These are phyloP conservation scores for Russula olivacea DNA, from an alignment of 768 basidiomycete genomes.

Conservation along the genomic window DNA sequence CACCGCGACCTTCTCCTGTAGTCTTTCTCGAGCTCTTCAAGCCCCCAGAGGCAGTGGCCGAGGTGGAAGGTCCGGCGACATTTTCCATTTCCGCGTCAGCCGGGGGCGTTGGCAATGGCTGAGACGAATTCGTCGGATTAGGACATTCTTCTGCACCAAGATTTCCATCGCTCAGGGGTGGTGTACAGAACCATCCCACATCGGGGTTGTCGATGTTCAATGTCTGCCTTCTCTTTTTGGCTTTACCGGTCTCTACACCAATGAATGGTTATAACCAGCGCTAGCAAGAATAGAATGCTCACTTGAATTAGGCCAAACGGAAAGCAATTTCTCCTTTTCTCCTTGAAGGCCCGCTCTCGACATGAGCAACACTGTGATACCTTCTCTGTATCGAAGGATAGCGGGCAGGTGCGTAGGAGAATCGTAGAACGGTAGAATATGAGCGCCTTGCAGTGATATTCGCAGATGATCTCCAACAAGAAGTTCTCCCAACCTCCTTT, in stretches of 20 bases:
- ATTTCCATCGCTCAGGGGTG: background rate
- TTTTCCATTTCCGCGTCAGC: background rate
- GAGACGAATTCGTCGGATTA: background rate
- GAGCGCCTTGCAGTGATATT: conserved; percentile 6
- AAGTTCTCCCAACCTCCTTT: conserved; percentile 10
- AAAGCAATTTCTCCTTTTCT: background rate
- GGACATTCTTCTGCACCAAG: background rate
- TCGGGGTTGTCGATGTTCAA: background rate
- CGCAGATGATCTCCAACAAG: conserved; percentile 4
- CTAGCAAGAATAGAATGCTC: background rate
- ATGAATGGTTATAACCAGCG: background rate
- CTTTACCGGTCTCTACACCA: background rate
- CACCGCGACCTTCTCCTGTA: background rate
- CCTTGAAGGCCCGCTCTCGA: conserved; percentile 11
- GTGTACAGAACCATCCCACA: conserved; percentile 11
- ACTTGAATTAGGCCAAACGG: conserved; percentile 8
- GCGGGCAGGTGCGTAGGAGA: background rate
- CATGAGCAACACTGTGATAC: conserved; percentile 11
- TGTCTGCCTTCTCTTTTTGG: conserved; percentile 5
- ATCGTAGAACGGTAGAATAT: background rate
- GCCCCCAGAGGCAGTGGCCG: background rate
- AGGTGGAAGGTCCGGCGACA: background rate
- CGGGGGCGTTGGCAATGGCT: background rate
- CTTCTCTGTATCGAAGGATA: conserved; percentile 11
- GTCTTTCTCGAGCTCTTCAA: background rate